Conservation (phyloP, 805 yeast genomes). For the Pichia cabralensis region DNA sequence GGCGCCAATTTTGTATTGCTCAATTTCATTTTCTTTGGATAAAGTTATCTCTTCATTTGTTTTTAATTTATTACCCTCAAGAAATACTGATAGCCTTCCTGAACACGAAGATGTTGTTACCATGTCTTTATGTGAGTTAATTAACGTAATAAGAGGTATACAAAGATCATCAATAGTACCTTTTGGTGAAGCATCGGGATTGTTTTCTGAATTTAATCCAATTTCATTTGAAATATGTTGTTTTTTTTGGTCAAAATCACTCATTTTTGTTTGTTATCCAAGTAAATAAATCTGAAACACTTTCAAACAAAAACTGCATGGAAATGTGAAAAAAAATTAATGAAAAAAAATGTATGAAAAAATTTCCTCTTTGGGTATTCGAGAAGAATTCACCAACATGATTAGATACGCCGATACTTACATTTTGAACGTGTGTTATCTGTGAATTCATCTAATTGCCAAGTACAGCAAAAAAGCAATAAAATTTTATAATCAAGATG, state of each 20-base stretch:
- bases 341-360: neutral
- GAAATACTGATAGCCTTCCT: constrained; percentile 73
- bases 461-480: too few relatives aligned
- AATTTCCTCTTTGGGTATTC: too few relatives aligned
- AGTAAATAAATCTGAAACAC: too few relatives aligned
- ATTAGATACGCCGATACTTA: too few relatives aligned
- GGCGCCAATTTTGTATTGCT: constrained; percentile 49
- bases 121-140: constrained; percentile 54
- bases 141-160: constrained; percentile 58
- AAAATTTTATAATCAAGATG: neutral
- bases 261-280: constrained; percentile 15
- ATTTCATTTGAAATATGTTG: constrained; percentile 43
- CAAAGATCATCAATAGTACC: constrained; percentile 75
- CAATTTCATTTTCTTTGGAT: neutral
- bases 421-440: too few relatives aligned
- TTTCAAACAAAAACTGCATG: too few relatives aligned
- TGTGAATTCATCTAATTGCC: too few relatives aligned
- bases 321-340: neutral
- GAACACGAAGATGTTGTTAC: constrained; percentile 88
- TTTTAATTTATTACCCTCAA: constrained; percentile 55
- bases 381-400: too few relatives aligned
- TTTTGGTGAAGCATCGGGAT: constrained; percentile 72
- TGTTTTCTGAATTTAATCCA: constrained; percentile 27
- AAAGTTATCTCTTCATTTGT: constrained; percentile 6
- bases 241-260: constrained; percentile 64